Evolutionary conservation across 495 filamentous ascomycete genomes (phyloP).

Genomic region (Ramalina intermedia): DNA sequence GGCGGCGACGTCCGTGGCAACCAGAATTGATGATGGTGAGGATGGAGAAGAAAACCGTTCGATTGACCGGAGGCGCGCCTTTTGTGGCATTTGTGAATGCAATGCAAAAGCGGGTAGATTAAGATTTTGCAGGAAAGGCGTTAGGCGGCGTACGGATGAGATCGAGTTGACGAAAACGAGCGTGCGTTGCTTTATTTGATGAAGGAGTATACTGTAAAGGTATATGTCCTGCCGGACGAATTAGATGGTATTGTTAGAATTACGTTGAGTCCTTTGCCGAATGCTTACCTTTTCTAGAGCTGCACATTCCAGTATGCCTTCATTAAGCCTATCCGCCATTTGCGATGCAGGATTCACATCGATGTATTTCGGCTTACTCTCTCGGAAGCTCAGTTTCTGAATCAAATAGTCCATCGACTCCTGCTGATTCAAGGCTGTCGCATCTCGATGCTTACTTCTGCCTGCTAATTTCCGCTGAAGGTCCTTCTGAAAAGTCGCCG

Average conservation of each 20-base stretch:
- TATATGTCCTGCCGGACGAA: constrained; percentile 55
- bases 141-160: constrained; percentile 73
- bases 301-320: constrained; percentile 81
- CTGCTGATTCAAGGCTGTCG: constrained; percentile 49
- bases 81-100: constrained; percentile 91
- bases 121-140: constrained; percentile 72
- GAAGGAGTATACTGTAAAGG: constrained; percentile 73
- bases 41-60: constrained; percentile 70
- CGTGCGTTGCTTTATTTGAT: constrained; percentile 63
- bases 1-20: constrained; percentile 95
- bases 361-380: constrained; percentile 73
- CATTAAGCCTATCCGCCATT: constrained; percentile 73
- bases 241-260: too few species aligned
- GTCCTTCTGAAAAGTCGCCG: constrained; percentile 82
- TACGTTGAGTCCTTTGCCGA: too few species aligned
- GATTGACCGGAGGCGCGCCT: constrained; percentile 83
- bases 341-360: constrained; percentile 78
- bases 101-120: constrained; percentile 62
- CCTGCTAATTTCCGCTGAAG: constrained; percentile 81
- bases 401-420: constrained; percentile 89
- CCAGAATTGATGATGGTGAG: constrained; percentile 51
- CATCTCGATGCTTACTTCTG: constrained; percentile 40
- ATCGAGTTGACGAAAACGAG: constrained; percentile 95
- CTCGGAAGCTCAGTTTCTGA: constrained; percentile 74
- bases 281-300: constrained; percentile 70